Percentiles rank a stretch among this genome's conserved stretches.
Evolutionary conservation across 1,139 yeast species (phyloP).

Genomic region (Wickerhamiella pararugosa): DNA sequence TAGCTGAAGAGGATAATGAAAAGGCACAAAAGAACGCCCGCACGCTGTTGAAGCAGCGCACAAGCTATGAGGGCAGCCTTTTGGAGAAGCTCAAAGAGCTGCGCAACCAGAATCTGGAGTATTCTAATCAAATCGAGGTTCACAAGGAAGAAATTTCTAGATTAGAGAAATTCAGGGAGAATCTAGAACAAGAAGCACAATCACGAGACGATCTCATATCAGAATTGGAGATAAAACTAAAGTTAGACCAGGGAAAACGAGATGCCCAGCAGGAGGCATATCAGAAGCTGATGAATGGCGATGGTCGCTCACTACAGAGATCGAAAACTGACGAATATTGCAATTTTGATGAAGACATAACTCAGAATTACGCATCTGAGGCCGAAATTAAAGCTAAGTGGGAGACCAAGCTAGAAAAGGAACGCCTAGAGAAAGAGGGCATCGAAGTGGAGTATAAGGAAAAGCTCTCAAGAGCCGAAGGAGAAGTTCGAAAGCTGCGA

Average conservation of each 20-base stretch:
- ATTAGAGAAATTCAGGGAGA: slow-evolving; percentile 15
- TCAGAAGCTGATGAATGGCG: slow-evolving; percentile 8
- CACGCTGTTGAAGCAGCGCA: slow-evolving; percentile 22
- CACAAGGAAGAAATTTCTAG: slow-evolving; percentile 13
- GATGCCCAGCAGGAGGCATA: slow-evolving; percentile 14
- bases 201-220: slow-evolving; percentile 8
- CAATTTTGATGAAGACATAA: not conserved
- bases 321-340: too few relatives aligned
- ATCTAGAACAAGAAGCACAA: slow-evolving; percentile 7
- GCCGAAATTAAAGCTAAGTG: not conserved
- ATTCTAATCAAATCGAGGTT: slow-evolving; percentile 15
- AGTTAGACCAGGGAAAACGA: not conserved
- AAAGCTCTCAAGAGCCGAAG: slow-evolving; percentile 1
- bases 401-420: slow-evolving; percentile 5
- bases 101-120: slow-evolving; percentile 15
- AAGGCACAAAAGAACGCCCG: slow-evolving; percentile 19
- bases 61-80: slow-evolving; percentile 24
- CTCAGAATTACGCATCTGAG: not conserved
- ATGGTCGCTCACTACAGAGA: not conserved
- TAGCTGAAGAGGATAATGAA: slow-evolving; percentile 21
- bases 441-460: slow-evolving; percentile 3
- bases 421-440: slow-evolving; percentile 1
- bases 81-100: slow-evolving; percentile 23
- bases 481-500: not conserved
- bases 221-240: slow-evolving; percentile 5